Conservation (phyloP, 441 rosid species). For the Gossypium trilobum region DNA sequence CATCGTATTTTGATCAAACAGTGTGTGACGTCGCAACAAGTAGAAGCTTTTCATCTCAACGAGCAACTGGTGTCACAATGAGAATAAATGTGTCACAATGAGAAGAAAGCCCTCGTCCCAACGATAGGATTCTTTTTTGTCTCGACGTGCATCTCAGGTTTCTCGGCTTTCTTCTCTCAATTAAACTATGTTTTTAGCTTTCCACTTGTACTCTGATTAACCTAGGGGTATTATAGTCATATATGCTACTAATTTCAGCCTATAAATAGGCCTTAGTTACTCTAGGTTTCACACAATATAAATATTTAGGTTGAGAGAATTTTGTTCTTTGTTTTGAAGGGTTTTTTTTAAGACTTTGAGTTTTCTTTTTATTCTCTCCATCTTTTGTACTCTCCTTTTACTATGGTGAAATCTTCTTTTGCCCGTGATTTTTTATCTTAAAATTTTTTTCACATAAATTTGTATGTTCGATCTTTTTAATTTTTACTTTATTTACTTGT, state of each 20-base stretch:
- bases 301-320: neutral
- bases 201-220: neutral
- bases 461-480: too few species aligned
- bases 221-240: neutral
- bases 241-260: neutral
- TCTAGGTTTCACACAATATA: neutral
- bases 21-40: neutral
- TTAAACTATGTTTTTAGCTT: neutral
- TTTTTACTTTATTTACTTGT: too few species aligned
- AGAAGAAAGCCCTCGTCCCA: neutral
- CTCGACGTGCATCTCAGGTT: neutral
- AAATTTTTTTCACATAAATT: neutral
- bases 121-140: neutral
- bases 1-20: too few species aligned
- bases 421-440: too few species aligned
- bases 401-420: too few species aligned
- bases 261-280: neutral
- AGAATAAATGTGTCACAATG: neutral
- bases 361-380: too few species aligned
- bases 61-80: neutral
- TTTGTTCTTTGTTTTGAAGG: neutral
- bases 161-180: neutral
- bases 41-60: neutral
- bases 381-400: too few species aligned
- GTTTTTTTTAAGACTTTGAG: too few species aligned